phyloP scores from a whole-genome alignment of 2,329 filamentous ascomycete species.

The Aspergillus hortae region DNA sequence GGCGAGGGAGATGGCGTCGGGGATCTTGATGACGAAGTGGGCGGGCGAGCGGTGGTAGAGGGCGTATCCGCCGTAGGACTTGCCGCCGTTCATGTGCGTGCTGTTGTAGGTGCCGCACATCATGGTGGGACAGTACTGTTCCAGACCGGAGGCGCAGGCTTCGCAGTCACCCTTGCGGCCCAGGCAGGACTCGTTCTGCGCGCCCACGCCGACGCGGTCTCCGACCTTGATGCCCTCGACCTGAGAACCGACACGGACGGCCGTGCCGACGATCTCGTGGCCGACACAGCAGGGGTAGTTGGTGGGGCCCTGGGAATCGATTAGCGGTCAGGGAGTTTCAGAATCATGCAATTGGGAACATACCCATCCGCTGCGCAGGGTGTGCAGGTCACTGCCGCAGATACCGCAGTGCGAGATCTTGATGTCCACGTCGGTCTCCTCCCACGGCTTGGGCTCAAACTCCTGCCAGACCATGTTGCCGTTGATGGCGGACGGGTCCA shows the following conservation, averaged over 20 bases:
- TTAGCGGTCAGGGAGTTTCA: neutral
- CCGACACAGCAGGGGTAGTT: constrained; percentile 53
- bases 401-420: constrained; percentile 62
- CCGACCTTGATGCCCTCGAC: constrained; percentile 32
- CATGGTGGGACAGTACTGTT: constrained; percentile 27
- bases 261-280: constrained; percentile 62
- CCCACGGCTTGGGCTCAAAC: constrained; percentile 62
- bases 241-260: constrained; percentile 52
- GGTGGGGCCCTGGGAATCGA: constrained; percentile 23
- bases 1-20: constrained; percentile 13
- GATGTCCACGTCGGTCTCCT: constrained; percentile 63
- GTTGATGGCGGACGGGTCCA: constrained; percentile 45
- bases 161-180: constrained; percentile 46
- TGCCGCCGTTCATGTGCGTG: constrained; percentile 48
- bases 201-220: constrained; percentile 53
- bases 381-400: constrained; percentile 61
- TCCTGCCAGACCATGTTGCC: constrained; percentile 54
- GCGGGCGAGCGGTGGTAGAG: constrained; percentile 52
- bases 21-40: constrained; percentile 56
- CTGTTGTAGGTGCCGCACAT: constrained; percentile 30
- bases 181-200: constrained; percentile 55
- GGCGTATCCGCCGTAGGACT: constrained; percentile 65
- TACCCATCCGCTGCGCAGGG: constrained; percentile 49
- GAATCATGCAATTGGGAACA: neutral
- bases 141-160: constrained; percentile 45